Evolutionary conservation across 331 rosid genomes (phyloP), one percentile per base, ranked within the genome.

Genomic region (Spiraea crenata): DNA sequence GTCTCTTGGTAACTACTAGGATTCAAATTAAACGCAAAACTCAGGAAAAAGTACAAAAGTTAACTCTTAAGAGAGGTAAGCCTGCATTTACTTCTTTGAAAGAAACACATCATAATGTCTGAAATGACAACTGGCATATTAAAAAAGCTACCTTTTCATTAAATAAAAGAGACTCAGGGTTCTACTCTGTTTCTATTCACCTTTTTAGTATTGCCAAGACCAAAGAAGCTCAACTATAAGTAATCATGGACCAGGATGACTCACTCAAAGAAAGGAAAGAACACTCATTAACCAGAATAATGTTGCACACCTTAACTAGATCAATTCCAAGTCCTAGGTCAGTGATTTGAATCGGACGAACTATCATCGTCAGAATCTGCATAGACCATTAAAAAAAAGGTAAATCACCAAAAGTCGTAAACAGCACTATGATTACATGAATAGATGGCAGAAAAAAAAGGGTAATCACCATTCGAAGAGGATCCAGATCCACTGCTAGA

Each of bases 291-390:
- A 52, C 68, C 60, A 58, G 57, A 37, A 76, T 48, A 51, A 31
- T 38, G 35, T 47, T 44, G 61, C 81, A 39, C 67, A 80, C 72
- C 75, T 72, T 62, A 61, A 39, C 40, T 60, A 12, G 56, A 73
- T 73, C 69, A 13, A 40, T 51, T 66, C 73, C 73, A 82, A 65
- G 59, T 57, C 47, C 62, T 72, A 8, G 71, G 31, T 72, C 69
- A 66, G 48, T 47, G 77, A 52, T 59, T 82, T 16, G 47, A 77
- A 69, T 75, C 81, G 4, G 72, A 68, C 55, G 76, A 73, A 67
- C 81, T 78, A 19, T 77, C 80, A 45, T 50, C 52, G 45, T 74
- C 80, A n/a, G 87, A 80, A 42, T 80, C 87, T 83, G 87, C 51
- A 79, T 16, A 48, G 57, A 40, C 69, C 1, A 31, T 45, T 9